These are phyloP conservation scores for Solanum appendiculatum DNA, from an alignment of 257 asterid species.

Conservation along the genomic window DNA sequence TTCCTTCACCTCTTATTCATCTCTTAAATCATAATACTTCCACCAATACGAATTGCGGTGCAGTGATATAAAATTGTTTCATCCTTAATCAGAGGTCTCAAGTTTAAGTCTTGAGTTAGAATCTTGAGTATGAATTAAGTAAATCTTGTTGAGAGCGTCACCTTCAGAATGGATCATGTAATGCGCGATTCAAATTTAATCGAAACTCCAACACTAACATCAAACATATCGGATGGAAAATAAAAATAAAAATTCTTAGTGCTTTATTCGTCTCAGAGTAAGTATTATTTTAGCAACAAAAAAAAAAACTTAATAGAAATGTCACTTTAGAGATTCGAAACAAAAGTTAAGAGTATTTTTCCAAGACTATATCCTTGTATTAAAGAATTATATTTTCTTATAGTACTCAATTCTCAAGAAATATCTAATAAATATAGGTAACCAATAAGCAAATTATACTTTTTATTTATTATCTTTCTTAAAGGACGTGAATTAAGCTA, in stretches of 20 bases:
- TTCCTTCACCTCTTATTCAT: neutral
- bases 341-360: neutral
- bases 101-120: too few species aligned
- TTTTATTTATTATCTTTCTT: neutral
- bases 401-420: neutral
- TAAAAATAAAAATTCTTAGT: too few species aligned
- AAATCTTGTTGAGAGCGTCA: too few species aligned
- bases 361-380: neutral
- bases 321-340: neutral
- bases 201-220: too few species aligned
- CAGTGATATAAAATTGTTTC: too few species aligned
- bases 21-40: neutral
- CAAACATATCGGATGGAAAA: too few species aligned
- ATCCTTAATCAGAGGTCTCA: rapidly evolving
- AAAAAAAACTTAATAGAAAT: too few species aligned
- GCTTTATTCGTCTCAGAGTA: too few species aligned
- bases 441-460: neutral
- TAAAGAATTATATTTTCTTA: neutral
- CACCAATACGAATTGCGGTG: neutral
- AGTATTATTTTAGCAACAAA: neutral
- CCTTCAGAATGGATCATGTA: neutral
- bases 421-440: neutral
- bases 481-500: neutral
- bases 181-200: too few species aligned
- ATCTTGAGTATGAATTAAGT: too few species aligned